Percentiles rank a stretch among this genome's conserved stretches.
Evolutionary conservation across 2,329 filamentous ascomycete genomes (phyloP).

Genomic region (Colletotrichum abscissum): DNA sequence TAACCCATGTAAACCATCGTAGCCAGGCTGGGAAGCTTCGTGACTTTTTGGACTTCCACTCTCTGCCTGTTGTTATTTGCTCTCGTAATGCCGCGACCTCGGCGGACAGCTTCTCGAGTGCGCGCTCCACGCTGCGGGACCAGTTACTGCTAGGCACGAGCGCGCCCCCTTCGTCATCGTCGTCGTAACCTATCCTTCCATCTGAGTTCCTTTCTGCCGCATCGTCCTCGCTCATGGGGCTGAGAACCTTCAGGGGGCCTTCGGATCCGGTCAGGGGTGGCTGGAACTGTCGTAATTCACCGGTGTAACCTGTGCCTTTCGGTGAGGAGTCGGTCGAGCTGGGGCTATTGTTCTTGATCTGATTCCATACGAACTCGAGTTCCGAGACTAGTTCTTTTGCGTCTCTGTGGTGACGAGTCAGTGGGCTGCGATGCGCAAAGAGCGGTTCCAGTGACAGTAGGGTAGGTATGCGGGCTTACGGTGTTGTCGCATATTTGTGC

Average conservation of each 20-base stretch:
- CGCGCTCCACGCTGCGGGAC: constrained; percentile 85
- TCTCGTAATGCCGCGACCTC: constrained; percentile 93
- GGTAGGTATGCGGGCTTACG: constrained; percentile 58
- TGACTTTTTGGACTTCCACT: constrained; percentile 75
- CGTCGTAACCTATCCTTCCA: constrained; percentile 54
- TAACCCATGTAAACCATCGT: constrained; percentile 75
- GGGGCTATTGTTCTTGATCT: constrained; percentile 88
- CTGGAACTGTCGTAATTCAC: constrained; percentile 56
- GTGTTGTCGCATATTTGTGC: constrained; percentile 93
- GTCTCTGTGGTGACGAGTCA: constrained; percentile 61
- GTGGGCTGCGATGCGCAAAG: constrained; percentile 6
- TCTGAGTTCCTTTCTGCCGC: constrained; percentile 70
- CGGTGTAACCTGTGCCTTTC: constrained; percentile 52
- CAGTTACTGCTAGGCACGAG: constrained; percentile 68
- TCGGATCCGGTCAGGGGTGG: constrained; percentile 61
- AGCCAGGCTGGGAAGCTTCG: constrained; percentile 77
- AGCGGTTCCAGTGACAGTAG: neutral
- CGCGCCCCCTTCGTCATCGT: constrained; percentile 57
- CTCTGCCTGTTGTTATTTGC: constrained; percentile 82
- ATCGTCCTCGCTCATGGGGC: constrained; percentile 87
- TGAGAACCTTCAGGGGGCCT: constrained; percentile 76
- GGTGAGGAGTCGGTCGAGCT: constrained; percentile 70
- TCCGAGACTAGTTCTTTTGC: constrained; percentile 89
- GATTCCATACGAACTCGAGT: constrained; percentile 99
- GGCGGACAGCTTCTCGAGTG: constrained; percentile 88